A percentile compares a stretch with the other conserved stretches of the same genome.
Conservation (phyloP, 2,329 filamentous ascomycete genomes). For the Nemania serpens region DNA sequence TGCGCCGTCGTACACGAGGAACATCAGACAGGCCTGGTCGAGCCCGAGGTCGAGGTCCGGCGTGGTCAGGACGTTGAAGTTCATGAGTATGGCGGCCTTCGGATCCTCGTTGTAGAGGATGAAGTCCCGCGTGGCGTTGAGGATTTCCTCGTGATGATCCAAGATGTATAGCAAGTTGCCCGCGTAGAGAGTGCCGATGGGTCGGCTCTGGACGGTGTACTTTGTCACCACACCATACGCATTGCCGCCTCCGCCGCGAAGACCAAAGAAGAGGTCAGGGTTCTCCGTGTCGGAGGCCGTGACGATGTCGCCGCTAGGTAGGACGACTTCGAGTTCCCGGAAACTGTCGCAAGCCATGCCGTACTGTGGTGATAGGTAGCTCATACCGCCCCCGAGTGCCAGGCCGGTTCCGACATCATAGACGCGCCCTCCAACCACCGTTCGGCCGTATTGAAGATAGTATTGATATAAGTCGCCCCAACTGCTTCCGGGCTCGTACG, state of each 20-base stretch:
- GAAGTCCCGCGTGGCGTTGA: constrained; percentile 22
- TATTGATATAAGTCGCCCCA: constrained; percentile 24
- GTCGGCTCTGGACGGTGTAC: constrained; percentile 20
- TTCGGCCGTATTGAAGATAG: constrained; percentile 13
- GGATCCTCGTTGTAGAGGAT: constrained; percentile 25
- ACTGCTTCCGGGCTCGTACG: constrained; percentile 22
- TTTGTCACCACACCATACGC: constrained; percentile 20
- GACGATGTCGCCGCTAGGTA: constrained; percentile 20
- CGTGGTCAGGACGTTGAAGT: constrained; percentile 15
- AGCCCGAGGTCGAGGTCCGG: constrained; percentile 17
- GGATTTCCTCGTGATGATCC: constrained; percentile 10
- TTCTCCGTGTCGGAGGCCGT: constrained; percentile 15
- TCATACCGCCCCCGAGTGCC: constrained; percentile 22
- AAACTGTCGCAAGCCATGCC: constrained; percentile 26
- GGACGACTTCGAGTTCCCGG: constrained; percentile 21
- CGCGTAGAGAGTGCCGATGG: constrained; percentile 17
- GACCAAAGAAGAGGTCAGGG: constrained; percentile 19
- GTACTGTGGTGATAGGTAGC: constrained; percentile 23
- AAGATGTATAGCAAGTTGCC: constrained; percentile 17
- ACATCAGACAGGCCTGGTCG: constrained; percentile 22
- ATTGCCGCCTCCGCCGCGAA: constrained; percentile 20
- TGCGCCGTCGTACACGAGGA: constrained; percentile 20
- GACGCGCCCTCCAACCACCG: constrained; percentile 21
- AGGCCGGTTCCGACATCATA: constrained; percentile 18
- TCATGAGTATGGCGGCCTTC: constrained; percentile 19